Evolutionary conservation across 2,329 filamentous ascomycete genomes (phyloP), one percentile per base, ranked within the genome.

Genomic region (Stachybotrys chartarum): DNA sequence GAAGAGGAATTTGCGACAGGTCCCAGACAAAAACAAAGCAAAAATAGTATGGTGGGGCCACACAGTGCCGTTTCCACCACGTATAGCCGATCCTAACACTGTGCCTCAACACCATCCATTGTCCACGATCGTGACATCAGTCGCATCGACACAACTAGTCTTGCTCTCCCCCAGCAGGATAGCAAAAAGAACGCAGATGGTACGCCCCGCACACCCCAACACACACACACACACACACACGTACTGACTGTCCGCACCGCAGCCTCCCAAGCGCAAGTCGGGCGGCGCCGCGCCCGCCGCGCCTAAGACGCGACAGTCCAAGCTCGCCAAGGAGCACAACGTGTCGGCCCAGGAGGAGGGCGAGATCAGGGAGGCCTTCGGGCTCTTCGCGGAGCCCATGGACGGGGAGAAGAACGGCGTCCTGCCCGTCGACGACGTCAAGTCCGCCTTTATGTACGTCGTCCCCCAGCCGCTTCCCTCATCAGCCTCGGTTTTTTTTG

Each of bases 261-360:
- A 82, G 78, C 79, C 80, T 60, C 75, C 79, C n/a, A 80, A 80
- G 69, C 79, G 80, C 63, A 80, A 78, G 64, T 62, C 72, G 18
- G 58, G 69, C 50, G 66, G 69, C 53, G 56, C 66, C 32, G 49
- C 59, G 52, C 55, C 65, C 18, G 55, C 66, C 57, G 61, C 66
- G 52, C 61, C 69, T 54, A 75, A 68, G 67, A 59, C 66, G 53
- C 87, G 88, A 59, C 85, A 84, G 66, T 96, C 92, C 57, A 95
- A 91, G 71, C 89, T 97, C 64, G 93, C 93, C 32, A 93, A 92
- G 74, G 91, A 96, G 68, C 86, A 97, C 79, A 87, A 91, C 70
- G 84, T 97, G 66, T 87, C 84, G 14, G 87, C 86, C 46, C 84
- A 87, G 60, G 88, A 97, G 73, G 93, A 97, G 74, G 81, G 82